Base-by-base conservation (phyloP, 1,284 basidiomycete species). In the Wolfiporia cocos region DNA sequence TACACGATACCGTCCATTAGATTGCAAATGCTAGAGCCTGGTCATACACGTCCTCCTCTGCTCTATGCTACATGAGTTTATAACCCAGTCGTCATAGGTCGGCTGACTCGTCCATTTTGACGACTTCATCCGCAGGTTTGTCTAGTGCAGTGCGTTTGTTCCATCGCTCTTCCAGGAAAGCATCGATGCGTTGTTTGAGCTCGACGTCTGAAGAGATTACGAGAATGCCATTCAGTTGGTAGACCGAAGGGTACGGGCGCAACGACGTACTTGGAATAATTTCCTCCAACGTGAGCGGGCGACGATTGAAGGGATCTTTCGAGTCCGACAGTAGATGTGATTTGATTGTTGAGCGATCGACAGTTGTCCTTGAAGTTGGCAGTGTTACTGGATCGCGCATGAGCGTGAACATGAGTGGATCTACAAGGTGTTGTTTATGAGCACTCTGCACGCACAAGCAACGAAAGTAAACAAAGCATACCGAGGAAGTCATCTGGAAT, bases 311-410 rank as follows among this genome's bases (percentile, higher is more conserved):
- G 0, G 92, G 92, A 62, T 94, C 92, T 43, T 83, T 91, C 15
- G 83, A 69, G 58, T 98, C 95, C 2, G 92, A 95, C 19, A 99
- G 68, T 34, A 99, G 68, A 60, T 95, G 92, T 1, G 92, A 88
- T 58, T 97, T 96, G 70, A 99, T 99, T 1, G 95, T 99, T 1
- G 87, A 77, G 30, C 89, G 79, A 62, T 99, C 96, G 35, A 99
- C 65, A 21, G 89, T 75, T 0, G 81, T 71, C 42, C 73, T 77
- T 2, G 93, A 97, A 0, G 87, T 82, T 0, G 96, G 96, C 37
- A 99, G 65, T 32, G 81, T 79, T 46, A 99, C 95, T 1, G 96
- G 96, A 61, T 99, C 92, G 45, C 83, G 85, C 96, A 99, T 99
- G 44, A 99, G 59, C 1, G 91, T 92, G 51, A 79, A 88, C 84